Percentiles rank a stretch among this genome's conserved stretches.
Conservation (phyloP, 768 basidiomycete species). For the Rossbeevera mucosa region DNA sequence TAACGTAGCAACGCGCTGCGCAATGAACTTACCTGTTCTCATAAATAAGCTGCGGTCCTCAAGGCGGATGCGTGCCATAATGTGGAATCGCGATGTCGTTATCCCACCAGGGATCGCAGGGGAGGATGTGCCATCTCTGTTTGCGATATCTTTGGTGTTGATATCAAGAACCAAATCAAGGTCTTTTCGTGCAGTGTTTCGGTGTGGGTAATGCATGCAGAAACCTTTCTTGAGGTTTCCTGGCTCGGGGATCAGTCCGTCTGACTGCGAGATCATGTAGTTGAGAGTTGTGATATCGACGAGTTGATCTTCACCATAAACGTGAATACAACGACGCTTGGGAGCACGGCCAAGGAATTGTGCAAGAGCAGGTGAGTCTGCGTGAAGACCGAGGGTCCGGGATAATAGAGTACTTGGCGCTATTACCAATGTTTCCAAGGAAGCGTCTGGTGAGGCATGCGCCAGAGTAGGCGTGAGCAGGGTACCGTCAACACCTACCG, state of each 20-base stretch:
- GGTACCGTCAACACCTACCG: slow-evolving; percentile 37
- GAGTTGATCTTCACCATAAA: slow-evolving; percentile 29
- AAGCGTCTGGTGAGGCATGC: not conserved
- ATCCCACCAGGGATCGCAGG: slow-evolving; percentile 10
- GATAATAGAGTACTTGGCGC: slow-evolving; percentile 38
- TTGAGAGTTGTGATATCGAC: slow-evolving; percentile 32
- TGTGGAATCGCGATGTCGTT: slow-evolving; percentile 41
- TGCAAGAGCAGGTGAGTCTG: slow-evolving; percentile 48
- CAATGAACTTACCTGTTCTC: slow-evolving; percentile 31
- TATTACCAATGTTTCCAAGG: slow-evolving; percentile 6
- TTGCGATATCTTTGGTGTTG: not conserved
- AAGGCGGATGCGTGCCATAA: slow-evolving; percentile 39
- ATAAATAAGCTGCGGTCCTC: slow-evolving; percentile 44
- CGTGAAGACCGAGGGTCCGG: slow-evolving; percentile 46
- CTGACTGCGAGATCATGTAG: not conserved
- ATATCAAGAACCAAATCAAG: slow-evolving; percentile 29
- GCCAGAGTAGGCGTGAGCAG: slow-evolving; percentile 10
- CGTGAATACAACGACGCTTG: slow-evolving; percentile 39
- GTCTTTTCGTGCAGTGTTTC: slow-evolving; percentile 38
- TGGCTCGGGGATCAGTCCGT: not conserved
- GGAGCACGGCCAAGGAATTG: slow-evolving; percentile 45
- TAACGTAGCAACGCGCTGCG: not conserved
- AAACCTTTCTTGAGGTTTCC: slow-evolving; percentile 22
- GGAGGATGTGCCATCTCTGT: not conserved
- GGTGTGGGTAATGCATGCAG: slow-evolving; percentile 37